These are phyloP conservation scores for Diaporthe ampelina DNA, from an alignment of 2,329 filamentous ascomycete genomes.

Conservation along the genomic window DNA sequence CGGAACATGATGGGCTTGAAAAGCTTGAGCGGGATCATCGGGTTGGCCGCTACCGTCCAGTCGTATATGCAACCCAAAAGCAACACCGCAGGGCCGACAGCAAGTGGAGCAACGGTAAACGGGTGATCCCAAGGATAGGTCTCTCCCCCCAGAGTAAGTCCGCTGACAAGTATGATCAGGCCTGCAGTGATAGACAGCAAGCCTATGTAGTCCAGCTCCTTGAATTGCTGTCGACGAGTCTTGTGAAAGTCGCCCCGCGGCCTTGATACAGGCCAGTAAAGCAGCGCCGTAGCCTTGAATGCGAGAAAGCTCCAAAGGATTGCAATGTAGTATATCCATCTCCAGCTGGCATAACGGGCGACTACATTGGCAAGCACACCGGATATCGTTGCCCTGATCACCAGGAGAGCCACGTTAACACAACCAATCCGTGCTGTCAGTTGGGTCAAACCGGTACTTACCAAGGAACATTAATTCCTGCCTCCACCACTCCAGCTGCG, in stretches of 20 bases:
- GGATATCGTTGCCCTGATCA: not conserved
- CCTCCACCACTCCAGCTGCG: constrained; percentile 25
- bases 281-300: constrained; percentile 29
- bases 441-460: not conserved
- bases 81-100: not conserved
- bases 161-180: constrained; percentile 14
- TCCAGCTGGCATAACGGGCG: constrained; percentile 33
- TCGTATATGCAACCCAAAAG: constrained; percentile 23
- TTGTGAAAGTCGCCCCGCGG: constrained; percentile 34
- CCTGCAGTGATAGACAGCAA: constrained; percentile 23
- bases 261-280: constrained; percentile 35
- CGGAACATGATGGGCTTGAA: constrained; percentile 34
- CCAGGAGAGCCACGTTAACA: not conserved
- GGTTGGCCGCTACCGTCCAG: constrained; percentile 30
- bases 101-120: not conserved
- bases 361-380: constrained; percentile 7
- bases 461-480: constrained; percentile 25
- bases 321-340: constrained; percentile 36
- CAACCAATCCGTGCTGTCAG: not conserved
- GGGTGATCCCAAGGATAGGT: constrained; percentile 26
- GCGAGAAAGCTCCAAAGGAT: constrained; percentile 30
- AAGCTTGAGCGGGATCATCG: constrained; percentile 29
- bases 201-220: constrained; percentile 34
- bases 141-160: constrained; percentile 25
- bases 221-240: constrained; percentile 29